A percentile compares a stretch with the other conserved stretches of the same genome.
Evolutionary conservation across 78 protist genomes (phyloP).

Genomic region (Dictyostelium firmibasis): DNA sequence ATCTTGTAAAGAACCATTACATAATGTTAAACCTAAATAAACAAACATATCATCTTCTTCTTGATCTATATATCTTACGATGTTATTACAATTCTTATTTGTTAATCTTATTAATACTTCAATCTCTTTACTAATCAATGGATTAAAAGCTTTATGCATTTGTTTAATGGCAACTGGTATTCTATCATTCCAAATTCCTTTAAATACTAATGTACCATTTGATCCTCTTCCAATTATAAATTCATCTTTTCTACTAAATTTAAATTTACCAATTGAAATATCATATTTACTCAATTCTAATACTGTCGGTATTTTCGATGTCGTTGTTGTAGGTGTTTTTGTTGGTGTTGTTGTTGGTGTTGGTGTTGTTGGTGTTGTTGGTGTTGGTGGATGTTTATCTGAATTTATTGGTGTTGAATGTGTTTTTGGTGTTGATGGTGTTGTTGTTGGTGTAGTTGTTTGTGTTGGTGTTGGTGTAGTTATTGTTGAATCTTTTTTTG

Average conservation of each 20-base stretch:
- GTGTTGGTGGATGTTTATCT: too few relatives aligned
- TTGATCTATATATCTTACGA: constrained; percentile 59
- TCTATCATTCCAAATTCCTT: constrained; percentile 45
- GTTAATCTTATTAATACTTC: constrained; percentile 41
- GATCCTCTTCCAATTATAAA: constrained; percentile 70
- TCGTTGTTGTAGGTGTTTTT: neutral
- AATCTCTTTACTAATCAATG: constrained; percentile 29
- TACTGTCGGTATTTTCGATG: neutral
- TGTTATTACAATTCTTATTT: constrained; percentile 19
- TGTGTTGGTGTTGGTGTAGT: neutral
- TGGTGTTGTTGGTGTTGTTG: neutral
- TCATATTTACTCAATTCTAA: neutral
- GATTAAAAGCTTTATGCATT: constrained; percentile 56
- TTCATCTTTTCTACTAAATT: constrained; percentile 31
- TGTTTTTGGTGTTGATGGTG: neutral
- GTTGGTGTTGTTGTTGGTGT: neutral
- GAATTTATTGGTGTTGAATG: neutral
- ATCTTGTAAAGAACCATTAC: constrained; percentile 41
- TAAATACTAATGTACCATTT: constrained; percentile 63
- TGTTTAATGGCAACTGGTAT: constrained; percentile 67
- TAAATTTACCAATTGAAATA: constrained; percentile 65
- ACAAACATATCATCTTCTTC: constrained; percentile 69
- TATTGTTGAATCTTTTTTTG: neutral
- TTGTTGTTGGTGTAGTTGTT: neutral
- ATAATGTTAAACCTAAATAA: constrained; percentile 53